Percentiles rank a stretch among this genome's conserved stretches.
These are phyloP conservation scores for Phytophthora niederhauseri DNA, from an alignment of 352 stramenopile genomes.

Conservation along the genomic window DNA sequence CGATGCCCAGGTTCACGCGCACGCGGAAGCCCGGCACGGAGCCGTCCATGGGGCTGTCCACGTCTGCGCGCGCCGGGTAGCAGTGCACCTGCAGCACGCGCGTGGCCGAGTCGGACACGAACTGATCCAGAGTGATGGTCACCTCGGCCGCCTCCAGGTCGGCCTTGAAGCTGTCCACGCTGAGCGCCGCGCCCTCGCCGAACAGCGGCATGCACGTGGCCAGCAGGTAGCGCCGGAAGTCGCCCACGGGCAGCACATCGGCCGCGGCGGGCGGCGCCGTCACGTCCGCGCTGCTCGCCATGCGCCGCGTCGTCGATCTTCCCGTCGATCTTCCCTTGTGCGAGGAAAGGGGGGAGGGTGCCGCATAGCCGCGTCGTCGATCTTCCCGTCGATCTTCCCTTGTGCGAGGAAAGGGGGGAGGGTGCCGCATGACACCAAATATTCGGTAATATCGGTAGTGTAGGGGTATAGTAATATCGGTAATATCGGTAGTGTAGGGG, in stretches of 20 bases:
- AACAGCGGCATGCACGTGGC: neutral
- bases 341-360: neutral
- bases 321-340: constrained; percentile 23
- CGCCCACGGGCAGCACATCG: constrained; percentile 20
- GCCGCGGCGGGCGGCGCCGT: constrained; percentile 26
- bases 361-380: no score
- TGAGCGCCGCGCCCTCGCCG: neutral
- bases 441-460: no score
- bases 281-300: constrained; percentile 40
- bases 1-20: constrained; percentile 80
- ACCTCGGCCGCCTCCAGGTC: constrained; percentile 45
- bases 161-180: constrained; percentile 26
- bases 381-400: no score
- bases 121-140: constrained; percentile 68
- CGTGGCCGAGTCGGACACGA: constrained; percentile 60
- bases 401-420: no score
- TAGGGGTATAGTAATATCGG: no score
- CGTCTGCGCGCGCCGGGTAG: constrained; percentile 38
- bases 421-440: no score
- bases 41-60: constrained; percentile 34
- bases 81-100: constrained; percentile 83
- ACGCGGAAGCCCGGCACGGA: constrained; percentile 38
- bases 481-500: no score
- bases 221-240: neutral
- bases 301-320: constrained; percentile 13